Percentiles rank a stretch among this genome's conserved stretches.
Conservation (phyloP, 78 protist species). For the Cavenderia fasciculata region DNA sequence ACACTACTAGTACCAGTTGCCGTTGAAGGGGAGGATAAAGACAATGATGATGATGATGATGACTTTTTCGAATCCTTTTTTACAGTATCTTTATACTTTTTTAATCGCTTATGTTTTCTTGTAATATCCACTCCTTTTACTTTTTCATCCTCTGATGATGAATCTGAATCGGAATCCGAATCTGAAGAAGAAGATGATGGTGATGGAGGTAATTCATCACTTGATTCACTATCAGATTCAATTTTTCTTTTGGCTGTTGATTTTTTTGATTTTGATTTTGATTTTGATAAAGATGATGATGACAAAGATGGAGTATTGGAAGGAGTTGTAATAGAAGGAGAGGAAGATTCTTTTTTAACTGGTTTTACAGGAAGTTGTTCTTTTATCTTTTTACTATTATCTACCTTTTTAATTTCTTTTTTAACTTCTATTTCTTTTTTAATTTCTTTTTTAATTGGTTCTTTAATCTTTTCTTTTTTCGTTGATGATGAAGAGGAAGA, state of each 20-base stretch:
- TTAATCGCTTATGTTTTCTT: constrained; percentile 45
- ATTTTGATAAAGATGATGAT: not conserved
- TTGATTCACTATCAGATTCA: no score
- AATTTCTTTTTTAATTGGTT: not conserved
- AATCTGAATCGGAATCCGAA: no score
- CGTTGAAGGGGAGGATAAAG: not conserved
- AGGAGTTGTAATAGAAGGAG: no score
- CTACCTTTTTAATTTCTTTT: not conserved
- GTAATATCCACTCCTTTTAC: constrained; percentile 2
- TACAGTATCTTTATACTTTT: constrained; percentile 17
- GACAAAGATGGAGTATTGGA: not conserved
- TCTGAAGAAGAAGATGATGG: no score
- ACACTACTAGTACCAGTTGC: not conserved
- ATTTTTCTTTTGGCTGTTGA: no score
- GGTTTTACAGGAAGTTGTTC: no score
- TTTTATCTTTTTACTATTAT: no score
- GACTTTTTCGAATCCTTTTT: no score
- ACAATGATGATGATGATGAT: constrained; percentile 1
- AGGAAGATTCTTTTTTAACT: no score
- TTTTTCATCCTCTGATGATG: no score
- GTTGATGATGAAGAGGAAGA: constrained; percentile 18
- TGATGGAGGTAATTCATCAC: no score
- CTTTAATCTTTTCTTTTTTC: not conserved
- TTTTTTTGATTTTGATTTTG: not conserved
- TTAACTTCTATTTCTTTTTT: not conserved